phyloP scores from a whole-genome alignment of 768 basidiomycete genomes.

The Lactarius hengduanensis region DNA sequence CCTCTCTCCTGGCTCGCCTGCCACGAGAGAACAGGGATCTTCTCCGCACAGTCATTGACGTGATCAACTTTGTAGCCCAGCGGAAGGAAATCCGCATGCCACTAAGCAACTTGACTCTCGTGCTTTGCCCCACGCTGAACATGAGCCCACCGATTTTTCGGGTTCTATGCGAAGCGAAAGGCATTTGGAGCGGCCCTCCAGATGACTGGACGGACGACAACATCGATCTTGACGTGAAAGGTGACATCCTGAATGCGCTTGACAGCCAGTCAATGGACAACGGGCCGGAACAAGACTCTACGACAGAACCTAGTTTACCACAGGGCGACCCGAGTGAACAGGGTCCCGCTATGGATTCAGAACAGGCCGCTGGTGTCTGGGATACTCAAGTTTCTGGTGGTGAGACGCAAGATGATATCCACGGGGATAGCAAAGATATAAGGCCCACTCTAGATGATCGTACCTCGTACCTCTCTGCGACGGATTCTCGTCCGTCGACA shows the following conservation, averaged over 20 bases:
- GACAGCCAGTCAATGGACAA: constrained; percentile 2
- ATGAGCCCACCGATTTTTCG: constrained; percentile 74
- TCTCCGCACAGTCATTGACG: constrained; percentile 75
- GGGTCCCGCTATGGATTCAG: constrained; percentile 3
- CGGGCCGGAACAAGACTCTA: constrained; percentile 11
- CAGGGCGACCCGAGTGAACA: constrained; percentile 8
- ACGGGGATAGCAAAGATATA: background rate
- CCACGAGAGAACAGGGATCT: constrained; percentile 83
- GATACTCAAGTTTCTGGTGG: constrained; percentile 7
- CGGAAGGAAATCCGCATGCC: constrained; percentile 88
- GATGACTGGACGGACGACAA: constrained; percentile 26
- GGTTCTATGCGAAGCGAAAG: constrained; percentile 67
- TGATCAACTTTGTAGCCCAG: constrained; percentile 73
- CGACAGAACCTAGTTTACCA: constrained; percentile 6
- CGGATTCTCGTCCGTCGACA: constrained; percentile 26
- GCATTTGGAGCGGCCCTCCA: constrained; percentile 53
- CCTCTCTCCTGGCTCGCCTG: constrained; percentile 61
- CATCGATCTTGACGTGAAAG: constrained; percentile 1
- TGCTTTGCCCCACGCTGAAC: constrained; percentile 83
- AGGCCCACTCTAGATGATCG: constrained; percentile 16
- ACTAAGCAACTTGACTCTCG: constrained; percentile 79
- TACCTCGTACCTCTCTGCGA: constrained; percentile 19
- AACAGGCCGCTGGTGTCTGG: background rate
- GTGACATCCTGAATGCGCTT: constrained; percentile 7
- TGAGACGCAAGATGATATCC: constrained; percentile 4